Evolutionary conservation across 116 monocot genomes (phyloP), one percentile per base, ranked within the genome.

Genomic region (Cymodocea nodosa): DNA sequence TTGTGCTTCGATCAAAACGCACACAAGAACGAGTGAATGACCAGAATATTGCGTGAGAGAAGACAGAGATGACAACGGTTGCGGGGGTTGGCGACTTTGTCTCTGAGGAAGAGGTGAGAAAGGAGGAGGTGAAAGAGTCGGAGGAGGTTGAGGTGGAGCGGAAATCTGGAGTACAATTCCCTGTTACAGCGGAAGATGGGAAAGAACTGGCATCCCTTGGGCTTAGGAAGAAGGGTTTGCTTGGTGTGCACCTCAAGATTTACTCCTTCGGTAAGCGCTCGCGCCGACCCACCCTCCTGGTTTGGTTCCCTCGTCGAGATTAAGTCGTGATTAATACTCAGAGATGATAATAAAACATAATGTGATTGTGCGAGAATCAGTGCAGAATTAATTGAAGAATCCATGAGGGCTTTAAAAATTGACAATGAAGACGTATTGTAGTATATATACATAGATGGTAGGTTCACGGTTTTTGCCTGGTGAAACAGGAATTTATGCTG

Each of bases 201-300:
- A 84, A 74, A 39, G 57, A 52, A 59, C 69, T 88, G 24, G 66
- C 35, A 17, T 12, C 88, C 1, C 58, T 76, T n/a, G 88, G 88
- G 17, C 6, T 81, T 11, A 69, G 84, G 68, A 84, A 40, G 76
- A 88, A 81, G 83, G 75, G 74, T 24, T 25, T 87, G 9, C 53
- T 83, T 17, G 75, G 56, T 40, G 10, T 87, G 23, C 63, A 70
- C 18, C 63, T 83, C 58, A 83, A 80, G 62, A 74, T 87, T 59
- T 87, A 87, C 35, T 75, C 80, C 37, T 87, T 87, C 44, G 87
- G 87, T 87, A 59, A 4, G 69, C 35, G 34, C 35, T 4, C 36
- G 4, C 8, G 11, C 51, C 8, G 7, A 13, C 7, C 8, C 2
- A 6, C 14, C 18, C 14, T 17, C 0, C 19, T 13, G 23, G 44